Evolutionary conservation across 352 stramenopile species (phyloP).

Genomic region (Peronospora tabacina): DNA sequence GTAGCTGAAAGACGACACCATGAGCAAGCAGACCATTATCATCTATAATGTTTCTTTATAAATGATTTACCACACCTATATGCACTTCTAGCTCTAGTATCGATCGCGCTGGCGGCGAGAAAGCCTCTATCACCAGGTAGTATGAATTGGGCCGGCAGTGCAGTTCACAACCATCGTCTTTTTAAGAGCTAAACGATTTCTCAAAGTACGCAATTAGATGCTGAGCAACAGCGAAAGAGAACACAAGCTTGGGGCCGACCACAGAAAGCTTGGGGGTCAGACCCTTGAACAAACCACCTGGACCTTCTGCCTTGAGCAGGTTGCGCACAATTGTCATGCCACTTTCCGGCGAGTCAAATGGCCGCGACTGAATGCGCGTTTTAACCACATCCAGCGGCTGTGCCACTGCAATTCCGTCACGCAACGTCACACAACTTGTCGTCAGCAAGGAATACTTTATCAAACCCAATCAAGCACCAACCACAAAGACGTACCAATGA

Average conservation of each 20-base stretch:
- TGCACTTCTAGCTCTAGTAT: background rate
- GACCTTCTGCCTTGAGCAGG: slow-evolving; percentile 89
- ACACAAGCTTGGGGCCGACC: slow-evolving; percentile 93
- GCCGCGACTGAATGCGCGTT: slow-evolving; percentile 89
- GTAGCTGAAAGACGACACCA: background rate
- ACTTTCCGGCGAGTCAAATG: slow-evolving; percentile 91
- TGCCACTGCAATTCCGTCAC: slow-evolving; percentile 53
- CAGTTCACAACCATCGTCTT: slow-evolving; percentile 4
- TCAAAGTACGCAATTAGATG: slow-evolving; percentile 93
- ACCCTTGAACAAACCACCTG: slow-evolving; percentile 91
- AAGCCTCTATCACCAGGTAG: slow-evolving; percentile 3
- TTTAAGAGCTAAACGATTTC: slow-evolving; percentile 50
- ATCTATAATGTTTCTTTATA: background rate
- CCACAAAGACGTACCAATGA: slow-evolving; percentile 52
- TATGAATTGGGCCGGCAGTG: slow-evolving; percentile 1
- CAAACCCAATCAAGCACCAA: background rate
- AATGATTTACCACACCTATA: background rate
- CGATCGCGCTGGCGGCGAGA: background rate
- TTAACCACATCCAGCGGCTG: slow-evolving; percentile 94
- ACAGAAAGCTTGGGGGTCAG: slow-evolving; percentile 92
- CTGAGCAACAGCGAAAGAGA: slow-evolving; percentile 94
- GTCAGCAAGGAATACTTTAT: background rate
- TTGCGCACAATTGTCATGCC: slow-evolving; percentile 88
- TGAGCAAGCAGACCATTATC: no score
- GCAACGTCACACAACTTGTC: slow-evolving; percentile 6